Percentiles rank a stretch among this genome's conserved stretches.
phyloP scores from a whole-genome alignment of 331 rosid species.

The Pyracantha coccinea region DNA sequence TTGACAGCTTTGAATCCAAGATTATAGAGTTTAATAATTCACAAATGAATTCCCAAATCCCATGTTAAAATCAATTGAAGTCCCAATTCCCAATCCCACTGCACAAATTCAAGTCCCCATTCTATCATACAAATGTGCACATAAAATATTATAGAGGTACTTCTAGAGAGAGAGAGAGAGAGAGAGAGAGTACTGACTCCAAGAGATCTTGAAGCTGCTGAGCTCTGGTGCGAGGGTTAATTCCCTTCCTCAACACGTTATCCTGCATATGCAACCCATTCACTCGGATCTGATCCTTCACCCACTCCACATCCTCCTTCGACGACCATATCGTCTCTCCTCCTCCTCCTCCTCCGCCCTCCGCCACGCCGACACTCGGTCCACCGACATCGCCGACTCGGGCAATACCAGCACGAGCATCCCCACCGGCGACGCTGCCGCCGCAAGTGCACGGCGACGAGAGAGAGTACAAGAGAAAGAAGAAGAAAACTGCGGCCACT shows the following conservation, averaged over 20 bases:
- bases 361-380: neutral
- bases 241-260: conserved; percentile 77
- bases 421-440: neutral
- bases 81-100: neutral
- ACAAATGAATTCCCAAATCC: neutral
- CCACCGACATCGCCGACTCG: neutral
- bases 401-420: neutral
- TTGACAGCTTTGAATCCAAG: neutral
- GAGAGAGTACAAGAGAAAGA: conserved; percentile 47
- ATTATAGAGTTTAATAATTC: neutral
- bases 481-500: conserved; percentile 36
- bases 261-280: conserved; percentile 73
- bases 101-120: neutral
- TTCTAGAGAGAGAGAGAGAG: neutral
- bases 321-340: conserved; percentile 27
- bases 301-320: conserved; percentile 71
- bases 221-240: conserved; percentile 76
- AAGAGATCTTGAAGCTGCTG: conserved; percentile 70
- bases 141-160: neutral
- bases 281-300: conserved; percentile 51
- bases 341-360: conserved; percentile 1
- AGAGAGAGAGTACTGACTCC: conserved; percentile 29
- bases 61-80: neutral
- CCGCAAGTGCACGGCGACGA: conserved; percentile 54
- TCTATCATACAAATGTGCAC: neutral